Evolutionary conservation across 371 early-diverging fungal genomes (phyloP).

Genomic region (Neoconidiobolus thromboides): DNA sequence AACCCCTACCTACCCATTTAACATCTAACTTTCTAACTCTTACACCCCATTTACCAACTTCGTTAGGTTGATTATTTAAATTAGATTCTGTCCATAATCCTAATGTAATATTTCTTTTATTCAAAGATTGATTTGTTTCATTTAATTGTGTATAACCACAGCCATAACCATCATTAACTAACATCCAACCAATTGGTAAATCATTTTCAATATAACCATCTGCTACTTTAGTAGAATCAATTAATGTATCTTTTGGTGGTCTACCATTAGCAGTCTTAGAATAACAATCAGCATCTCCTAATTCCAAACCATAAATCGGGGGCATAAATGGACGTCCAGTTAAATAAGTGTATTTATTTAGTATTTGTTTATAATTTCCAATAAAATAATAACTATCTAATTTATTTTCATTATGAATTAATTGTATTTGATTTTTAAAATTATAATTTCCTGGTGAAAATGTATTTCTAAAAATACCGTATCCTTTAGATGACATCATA

Average conservation of each 20-base stretch:
- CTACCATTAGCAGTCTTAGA: background rate
- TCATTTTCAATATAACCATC: background rate
- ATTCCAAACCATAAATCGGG: background rate
- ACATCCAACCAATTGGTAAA: background rate
- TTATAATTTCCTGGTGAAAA: background rate
- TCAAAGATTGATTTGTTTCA: background rate
- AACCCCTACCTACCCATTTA: background rate
- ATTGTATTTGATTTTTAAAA: background rate
- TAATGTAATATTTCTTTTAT: background rate
- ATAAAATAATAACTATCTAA: background rate
- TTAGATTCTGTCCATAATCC: background rate
- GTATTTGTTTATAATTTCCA: background rate
- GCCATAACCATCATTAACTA: constrained; percentile 3
- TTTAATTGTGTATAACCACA: background rate
- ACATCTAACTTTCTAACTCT: background rate
- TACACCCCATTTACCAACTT: constrained; percentile 1
- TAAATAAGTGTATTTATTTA: background rate
- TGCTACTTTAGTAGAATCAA: constrained; percentile 3
- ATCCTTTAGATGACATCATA: background rate
- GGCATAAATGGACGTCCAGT: constrained; percentile 2
- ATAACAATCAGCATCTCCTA: constrained; percentile 2
- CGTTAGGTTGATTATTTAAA: background rate
- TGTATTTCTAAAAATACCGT: background rate
- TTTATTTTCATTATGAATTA: background rate
- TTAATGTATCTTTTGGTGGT: background rate